Base-by-base conservation (phyloP, 2,329 filamentous ascomycete species). In the Colletotrichum sp. region DNA sequence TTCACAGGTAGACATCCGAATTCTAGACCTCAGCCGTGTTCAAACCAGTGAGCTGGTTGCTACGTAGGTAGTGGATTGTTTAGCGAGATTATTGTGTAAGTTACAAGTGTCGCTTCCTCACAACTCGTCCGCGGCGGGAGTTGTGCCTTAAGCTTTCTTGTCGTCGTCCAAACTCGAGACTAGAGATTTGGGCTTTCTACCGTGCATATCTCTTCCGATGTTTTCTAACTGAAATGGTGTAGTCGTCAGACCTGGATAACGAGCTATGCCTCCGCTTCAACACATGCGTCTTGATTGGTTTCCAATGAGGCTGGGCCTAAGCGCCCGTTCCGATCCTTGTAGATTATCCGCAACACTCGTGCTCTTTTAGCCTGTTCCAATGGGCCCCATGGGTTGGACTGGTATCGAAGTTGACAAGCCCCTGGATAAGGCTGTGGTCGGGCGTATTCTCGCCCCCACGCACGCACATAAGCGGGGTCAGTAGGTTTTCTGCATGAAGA, bases 151-250 rank as follows among this genome's bases (percentile, higher is more conserved):
- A 8, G 34, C 34, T 16, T 28, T 28, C 28, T 28, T 28, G 28
- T 28, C 28, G 28, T 28, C 28, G 2, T 28, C 28, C 28, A 28
- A 2, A 28, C 28, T 2, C 26, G 26, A 26, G 26, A 26, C 26
- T 26, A 24, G 26, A 26, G 2, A 26, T 26, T 1, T 28, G 28
- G 28, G 2, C 2, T 28, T 36, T 15, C 8, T 36, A 36, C 1
- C 34, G 13, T 36, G 9, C 1, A 36, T 36, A 6, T 1, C 12
- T 36, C 34, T 36, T 1, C 5, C 1, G 12, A 36, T 39, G 36
- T 3, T 39, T 5, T 7, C 8, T 28, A 39, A 39, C 2, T 18
- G 8, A 5, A 1, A 18, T 5, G 1, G 1, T 16, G 7, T 8
- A 9, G 7, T 18, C 16, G 3, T 8, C 4, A 39, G 16, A 39